Percentiles rank a stretch among this genome's conserved stretches.
phyloP scores from a whole-genome alignment of 139 green algal species.

The Auxenochlorella pyrenoidosa region DNA sequence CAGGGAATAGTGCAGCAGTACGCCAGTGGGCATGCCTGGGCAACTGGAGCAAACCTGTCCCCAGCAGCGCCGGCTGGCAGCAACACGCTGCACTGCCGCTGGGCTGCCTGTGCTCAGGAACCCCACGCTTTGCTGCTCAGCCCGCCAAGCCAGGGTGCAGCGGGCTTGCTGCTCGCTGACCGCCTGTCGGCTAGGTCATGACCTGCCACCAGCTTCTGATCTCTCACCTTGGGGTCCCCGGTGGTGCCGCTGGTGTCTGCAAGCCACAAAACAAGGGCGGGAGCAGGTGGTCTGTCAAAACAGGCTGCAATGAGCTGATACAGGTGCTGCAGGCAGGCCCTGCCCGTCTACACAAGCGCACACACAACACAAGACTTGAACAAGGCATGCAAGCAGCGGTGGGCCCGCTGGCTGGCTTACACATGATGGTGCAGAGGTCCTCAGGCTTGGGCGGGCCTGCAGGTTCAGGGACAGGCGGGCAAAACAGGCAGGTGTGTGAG shows the following conservation, averaged over 20 bases:
- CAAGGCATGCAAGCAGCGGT: too few relatives aligned
- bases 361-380: too few relatives aligned
- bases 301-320: background rate
- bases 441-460: slow-evolving; percentile 62
- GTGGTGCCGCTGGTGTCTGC: slow-evolving; percentile 90
- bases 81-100: background rate
- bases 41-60: background rate
- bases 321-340: too few relatives aligned
- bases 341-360: too few relatives aligned
- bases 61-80: background rate
- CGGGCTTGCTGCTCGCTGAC: background rate
- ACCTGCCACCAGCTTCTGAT: background rate
- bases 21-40: background rate
- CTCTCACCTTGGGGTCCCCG: slow-evolving; percentile 73
- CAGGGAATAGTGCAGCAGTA: too few relatives aligned
- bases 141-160: background rate
- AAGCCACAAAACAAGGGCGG: slow-evolving; percentile 39
- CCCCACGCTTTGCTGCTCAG: background rate
- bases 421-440: slow-evolving; percentile 95
- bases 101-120: background rate
- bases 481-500: too few relatives aligned
- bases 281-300: background rate
- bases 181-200: background rate
- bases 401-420: background rate
- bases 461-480: background rate